phyloP scores from a whole-genome alignment of 164 flowering plant species.

The Macadamia tetraphylla region DNA sequence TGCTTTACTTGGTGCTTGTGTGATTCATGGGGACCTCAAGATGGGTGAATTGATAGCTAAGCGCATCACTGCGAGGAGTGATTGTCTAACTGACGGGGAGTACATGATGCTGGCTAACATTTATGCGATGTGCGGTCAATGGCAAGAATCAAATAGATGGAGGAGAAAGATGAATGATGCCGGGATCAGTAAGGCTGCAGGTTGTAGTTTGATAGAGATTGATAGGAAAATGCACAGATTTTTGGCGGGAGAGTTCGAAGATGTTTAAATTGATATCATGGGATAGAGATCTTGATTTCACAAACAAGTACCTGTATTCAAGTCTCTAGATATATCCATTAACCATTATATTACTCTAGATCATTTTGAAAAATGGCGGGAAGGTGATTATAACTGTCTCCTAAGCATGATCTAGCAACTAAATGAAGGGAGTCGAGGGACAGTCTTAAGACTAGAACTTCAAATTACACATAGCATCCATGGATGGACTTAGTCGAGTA shows the following conservation, averaged over 20 bases:
- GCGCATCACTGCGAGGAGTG: conserved; percentile 3
- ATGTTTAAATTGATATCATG: not conserved
- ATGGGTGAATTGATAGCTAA: conserved; percentile 25
- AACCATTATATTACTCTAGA: not conserved
- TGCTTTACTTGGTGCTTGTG: conserved; percentile 37
- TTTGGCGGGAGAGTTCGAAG: conserved; percentile 25
- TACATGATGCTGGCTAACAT: conserved; percentile 41
- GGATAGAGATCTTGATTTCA: not conserved
- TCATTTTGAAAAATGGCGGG: too few relatives aligned
- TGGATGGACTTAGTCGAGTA: too few relatives aligned
- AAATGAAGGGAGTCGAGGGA: too few relatives aligned
- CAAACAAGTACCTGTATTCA: not conserved
- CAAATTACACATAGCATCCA: too few relatives aligned
- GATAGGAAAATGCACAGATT: conserved; percentile 28
- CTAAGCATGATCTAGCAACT: not conserved
- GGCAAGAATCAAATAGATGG: conserved; percentile 37
- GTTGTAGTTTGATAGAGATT: conserved; percentile 30
- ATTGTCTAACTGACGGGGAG: conserved; percentile 37
- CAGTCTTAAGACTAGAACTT: too few relatives aligned
- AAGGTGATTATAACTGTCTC: too few relatives aligned
- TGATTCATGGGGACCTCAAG: conserved; percentile 27
- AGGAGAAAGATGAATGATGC: conserved; percentile 35
- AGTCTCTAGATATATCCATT: not conserved
- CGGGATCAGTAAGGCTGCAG: conserved; percentile 37
- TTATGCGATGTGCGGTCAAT: conserved; percentile 30